phyloP scores from a whole-genome alignment of 2,329 filamentous ascomycete genomes.

The Pseudopyrenochaeta lycopersici region DNA sequence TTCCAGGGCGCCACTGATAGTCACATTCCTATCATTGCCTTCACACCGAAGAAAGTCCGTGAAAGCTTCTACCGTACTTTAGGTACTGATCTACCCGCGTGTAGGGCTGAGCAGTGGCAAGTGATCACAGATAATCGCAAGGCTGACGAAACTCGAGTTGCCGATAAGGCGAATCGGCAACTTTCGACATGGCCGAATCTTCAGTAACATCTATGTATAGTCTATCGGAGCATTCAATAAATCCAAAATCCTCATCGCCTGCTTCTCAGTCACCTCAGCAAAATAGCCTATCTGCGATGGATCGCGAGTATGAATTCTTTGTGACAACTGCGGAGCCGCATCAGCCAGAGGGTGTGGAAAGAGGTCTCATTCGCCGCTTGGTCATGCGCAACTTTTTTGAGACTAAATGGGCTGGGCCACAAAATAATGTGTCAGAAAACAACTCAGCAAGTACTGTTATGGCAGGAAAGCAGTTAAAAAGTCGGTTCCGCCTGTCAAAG shows the following conservation, averaged over 20 bases:
- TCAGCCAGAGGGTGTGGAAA: constrained; percentile 27
- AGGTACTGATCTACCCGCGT: not conserved
- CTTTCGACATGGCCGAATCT: constrained; percentile 1
- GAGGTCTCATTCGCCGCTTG: constrained; percentile 31
- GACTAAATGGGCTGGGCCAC: constrained; percentile 12
- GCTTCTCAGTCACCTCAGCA: not conserved
- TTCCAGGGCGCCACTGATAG: not conserved
- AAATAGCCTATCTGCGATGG: constrained; percentile 4
- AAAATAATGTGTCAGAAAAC: constrained; percentile 16
- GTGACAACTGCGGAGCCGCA: constrained; percentile 33
- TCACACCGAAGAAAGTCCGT: not conserved
- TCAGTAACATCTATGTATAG: not conserved
- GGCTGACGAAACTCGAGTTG: not conserved
- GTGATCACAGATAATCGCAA: not conserved
- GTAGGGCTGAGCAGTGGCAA: not conserved
- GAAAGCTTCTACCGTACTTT: not conserved
- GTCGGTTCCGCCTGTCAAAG: constrained; percentile 31
- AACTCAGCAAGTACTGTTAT: constrained; percentile 32
- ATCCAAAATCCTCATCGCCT: not conserved
- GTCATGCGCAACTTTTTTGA: constrained; percentile 43
- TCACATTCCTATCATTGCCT: not conserved
- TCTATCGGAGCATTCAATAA: not conserved
- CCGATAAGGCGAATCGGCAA: not conserved
- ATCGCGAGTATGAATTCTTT: constrained; percentile 38
- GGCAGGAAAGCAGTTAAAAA: constrained; percentile 29